Percentiles rank a stretch among this genome's conserved stretches.
phyloP scores from a whole-genome alignment of 192 early-diverging fungal genomes.

The Coemansia sp. region DNA sequence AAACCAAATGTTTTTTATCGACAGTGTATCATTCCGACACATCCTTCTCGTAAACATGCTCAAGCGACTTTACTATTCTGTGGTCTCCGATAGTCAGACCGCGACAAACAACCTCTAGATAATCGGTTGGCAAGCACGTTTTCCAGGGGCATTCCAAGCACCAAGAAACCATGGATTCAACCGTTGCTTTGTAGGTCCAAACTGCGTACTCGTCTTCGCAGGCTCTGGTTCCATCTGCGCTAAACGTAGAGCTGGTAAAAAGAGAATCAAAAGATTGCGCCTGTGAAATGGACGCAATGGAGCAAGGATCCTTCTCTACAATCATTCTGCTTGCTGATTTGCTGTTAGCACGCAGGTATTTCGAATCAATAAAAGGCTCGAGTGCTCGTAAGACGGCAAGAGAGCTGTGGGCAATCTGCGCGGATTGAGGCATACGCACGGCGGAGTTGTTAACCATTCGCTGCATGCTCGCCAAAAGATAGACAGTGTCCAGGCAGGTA shows the following conservation, averaged over 20 bases:
- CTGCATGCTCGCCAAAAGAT: slow-evolving; percentile 29
- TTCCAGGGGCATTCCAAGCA: background rate
- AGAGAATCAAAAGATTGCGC: background rate
- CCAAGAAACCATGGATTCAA: slow-evolving; percentile 1
- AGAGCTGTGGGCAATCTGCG: slow-evolving; percentile 6
- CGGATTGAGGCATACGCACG: slow-evolving; percentile 16
- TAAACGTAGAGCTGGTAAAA: background rate
- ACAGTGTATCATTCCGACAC: background rate
- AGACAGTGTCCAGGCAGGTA: slow-evolving; percentile 18
- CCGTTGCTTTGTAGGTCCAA: background rate
- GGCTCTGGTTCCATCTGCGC: background rate
- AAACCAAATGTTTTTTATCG: background rate
- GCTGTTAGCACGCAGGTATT: slow-evolving; percentile 10
- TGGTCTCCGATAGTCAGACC: background rate
- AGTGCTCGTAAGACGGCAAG: background rate
- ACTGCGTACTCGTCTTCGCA: background rate
- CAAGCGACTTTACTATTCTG: background rate
- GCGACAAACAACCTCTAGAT: background rate
- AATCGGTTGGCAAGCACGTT: background rate
- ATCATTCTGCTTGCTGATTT: background rate
- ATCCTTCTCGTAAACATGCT: background rate
- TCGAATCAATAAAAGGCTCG: background rate
- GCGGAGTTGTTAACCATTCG: background rate
- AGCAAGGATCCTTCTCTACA: slow-evolving; percentile 10
- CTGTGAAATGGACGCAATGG: background rate